Evolutionary conservation across 306 rosid genomes (phyloP), one percentile per base, ranked within the genome.

Genomic region (Vicia villosa): DNA sequence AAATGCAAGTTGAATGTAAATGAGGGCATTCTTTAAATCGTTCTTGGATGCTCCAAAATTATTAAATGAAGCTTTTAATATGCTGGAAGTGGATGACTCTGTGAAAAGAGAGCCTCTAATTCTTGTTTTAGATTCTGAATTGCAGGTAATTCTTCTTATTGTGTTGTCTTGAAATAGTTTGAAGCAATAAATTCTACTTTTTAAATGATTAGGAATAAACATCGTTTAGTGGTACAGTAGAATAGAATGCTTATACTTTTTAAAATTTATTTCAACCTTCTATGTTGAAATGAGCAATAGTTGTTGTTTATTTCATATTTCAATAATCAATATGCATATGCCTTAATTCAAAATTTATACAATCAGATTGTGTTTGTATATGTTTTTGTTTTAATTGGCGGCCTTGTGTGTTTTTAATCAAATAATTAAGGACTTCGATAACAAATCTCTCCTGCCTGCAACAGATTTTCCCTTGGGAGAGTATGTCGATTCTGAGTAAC

Each of bases 401-500:
- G 11, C 17, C 49, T 62, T 8, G 15, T 67, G 28, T 49, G 34
- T 49, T 67, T 38, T 68, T 28, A 28, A 19, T 19, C 49, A 22
- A 4, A 38, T 56, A 20, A 49, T n/a, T 8, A 6, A 14, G 0
- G 9, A 21, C 26, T 56, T 75, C 58, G 22, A 55, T 34, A 79
- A 73, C 49, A 61, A 67, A 74, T 66, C 69, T 80, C 66, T 24
- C 19, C 64, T 37, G 42, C n/a, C 24, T 76, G 70, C 43, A 20
- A 32, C 86, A 94, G 98, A 90, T 94, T 97, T 95, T 94, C 75
- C 97, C 98, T 32, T 94, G 97, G 97, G 98, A 94, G 84, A 94
- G 84, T 74, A 74, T 94, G 58, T 96, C 98, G 16, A 52, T 94
- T 41, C 80, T 94, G 15, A 77, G 90, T 80, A 83, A 88, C 72